Percentiles rank a stretch among this genome's conserved stretches.
These are phyloP conservation scores for Phialophora verrucosa DNA, from an alignment of 2,329 filamentous ascomycete genomes.

Conservation along the genomic window DNA sequence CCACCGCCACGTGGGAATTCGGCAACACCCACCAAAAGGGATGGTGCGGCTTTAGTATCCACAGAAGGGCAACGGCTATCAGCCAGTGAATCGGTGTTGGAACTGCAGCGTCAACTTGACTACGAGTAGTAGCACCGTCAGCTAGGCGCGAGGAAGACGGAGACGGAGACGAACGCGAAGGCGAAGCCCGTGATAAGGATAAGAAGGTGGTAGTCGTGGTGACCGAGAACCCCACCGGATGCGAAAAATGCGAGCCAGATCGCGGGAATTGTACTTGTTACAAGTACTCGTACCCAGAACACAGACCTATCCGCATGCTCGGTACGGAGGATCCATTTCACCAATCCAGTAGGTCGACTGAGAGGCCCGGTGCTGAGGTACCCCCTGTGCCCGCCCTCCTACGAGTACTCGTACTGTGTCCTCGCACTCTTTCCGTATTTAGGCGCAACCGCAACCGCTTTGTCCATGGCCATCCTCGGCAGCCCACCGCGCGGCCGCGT, in stretches of 20 bases:
- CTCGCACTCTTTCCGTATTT: no score
- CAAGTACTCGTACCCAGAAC: no score
- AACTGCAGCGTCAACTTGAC: not conserved
- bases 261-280: no score
- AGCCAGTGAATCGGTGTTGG: not conserved
- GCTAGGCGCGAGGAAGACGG: not conserved
- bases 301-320: not conserved
- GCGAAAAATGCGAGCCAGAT: no score
- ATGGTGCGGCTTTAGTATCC: not conserved
- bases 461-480: not conserved
- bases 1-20: not conserved
- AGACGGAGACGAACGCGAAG: not conserved
- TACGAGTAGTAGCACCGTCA: not conserved
- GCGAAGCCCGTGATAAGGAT: not conserved
- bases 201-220: not conserved
- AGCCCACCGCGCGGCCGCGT: not conserved
- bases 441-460: not conserved
- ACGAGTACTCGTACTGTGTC: not conserved
- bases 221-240: no score
- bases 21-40: not conserved
- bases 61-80: not conserved
- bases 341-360: not conserved
- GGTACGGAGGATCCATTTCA: not conserved
- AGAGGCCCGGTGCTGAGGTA: not conserved
- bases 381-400: not conserved